phyloP scores from a whole-genome alignment of 2,329 filamentous ascomycete genomes.

The Fusarium longipes region DNA sequence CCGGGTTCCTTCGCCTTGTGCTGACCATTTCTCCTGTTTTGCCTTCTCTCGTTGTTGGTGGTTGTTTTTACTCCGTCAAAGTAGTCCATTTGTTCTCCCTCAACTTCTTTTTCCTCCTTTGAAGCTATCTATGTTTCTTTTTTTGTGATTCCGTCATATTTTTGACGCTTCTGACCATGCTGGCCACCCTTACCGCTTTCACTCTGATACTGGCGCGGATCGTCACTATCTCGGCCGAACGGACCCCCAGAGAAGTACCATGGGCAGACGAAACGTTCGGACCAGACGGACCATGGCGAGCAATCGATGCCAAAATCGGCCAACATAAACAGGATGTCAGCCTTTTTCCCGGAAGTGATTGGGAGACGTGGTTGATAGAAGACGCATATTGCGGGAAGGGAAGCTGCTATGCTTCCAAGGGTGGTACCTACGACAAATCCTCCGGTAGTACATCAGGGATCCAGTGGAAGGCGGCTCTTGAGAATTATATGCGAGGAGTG shows the following conservation, averaged over 20 bases:
- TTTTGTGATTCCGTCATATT: background rate
- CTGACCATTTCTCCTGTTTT: background rate
- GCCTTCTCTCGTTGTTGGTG: background rate
- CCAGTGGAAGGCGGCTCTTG: background rate
- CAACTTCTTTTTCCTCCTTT: background rate
- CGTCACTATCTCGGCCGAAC: background rate
- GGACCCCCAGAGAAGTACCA: background rate
- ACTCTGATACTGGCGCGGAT: background rate
- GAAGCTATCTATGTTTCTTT: background rate
- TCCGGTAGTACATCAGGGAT: background rate
- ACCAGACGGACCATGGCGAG: constrained; percentile 9
- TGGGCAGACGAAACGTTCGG: constrained; percentile 14
- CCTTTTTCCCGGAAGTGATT: constrained; percentile 3
- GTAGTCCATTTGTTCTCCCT: background rate
- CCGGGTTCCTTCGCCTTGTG: no score
- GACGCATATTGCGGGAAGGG: constrained; percentile 3
- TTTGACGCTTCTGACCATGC: background rate
- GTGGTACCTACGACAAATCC: background rate
- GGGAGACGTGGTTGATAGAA: constrained; percentile 15
- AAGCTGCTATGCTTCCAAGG: constrained; percentile 6
- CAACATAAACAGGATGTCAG: background rate
- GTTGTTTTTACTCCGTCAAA: background rate
- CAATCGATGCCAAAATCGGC: background rate
- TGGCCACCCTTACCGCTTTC: background rate
- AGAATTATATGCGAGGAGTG: constrained; percentile 7